Evolutionary conservation across 2,329 filamentous ascomycete species (phyloP).

Genomic region (Shiraia sp.): DNA sequence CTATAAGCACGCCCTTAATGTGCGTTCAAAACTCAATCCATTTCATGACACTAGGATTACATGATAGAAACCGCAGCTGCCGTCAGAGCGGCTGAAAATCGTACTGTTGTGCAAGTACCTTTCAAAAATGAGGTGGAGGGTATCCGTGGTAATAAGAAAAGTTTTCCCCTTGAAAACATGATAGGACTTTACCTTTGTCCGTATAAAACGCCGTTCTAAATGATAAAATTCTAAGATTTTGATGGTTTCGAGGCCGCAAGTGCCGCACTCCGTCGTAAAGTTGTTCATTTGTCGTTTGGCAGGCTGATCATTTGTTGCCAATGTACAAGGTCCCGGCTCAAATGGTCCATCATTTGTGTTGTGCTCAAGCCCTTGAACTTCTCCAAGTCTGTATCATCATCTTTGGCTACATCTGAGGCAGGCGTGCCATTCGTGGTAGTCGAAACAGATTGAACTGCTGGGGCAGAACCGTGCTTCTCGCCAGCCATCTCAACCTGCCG

Average conservation of each 20-base stretch:
- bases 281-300: constrained; percentile 31
- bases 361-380: constrained; percentile 75
- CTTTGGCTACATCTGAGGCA: constrained; percentile 34
- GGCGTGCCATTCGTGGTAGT: constrained; percentile 27
- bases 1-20: neutral
- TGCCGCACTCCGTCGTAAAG: constrained; percentile 4
- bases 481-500: constrained; percentile 86
- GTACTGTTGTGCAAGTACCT: neutral
- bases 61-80: neutral
- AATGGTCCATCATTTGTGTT: constrained; percentile 86
- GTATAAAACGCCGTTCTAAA: constrained; percentile 20
- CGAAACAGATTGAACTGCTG: constrained; percentile 27
- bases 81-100: neutral
- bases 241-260: constrained; percentile 1
- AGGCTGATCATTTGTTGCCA: constrained; percentile 68
- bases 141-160: constrained; percentile 28
- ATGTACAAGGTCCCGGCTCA: constrained; percentile 78
- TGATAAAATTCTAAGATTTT: neutral
- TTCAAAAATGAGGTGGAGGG: constrained; percentile 31
- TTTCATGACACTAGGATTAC: neutral
- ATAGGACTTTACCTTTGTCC: neutral
- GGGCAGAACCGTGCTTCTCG: constrained; percentile 45
- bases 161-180: constrained; percentile 4
- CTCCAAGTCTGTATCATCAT: constrained; percentile 46
- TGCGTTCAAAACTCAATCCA: neutral